Base-by-base conservation (phyloP, 2,329 filamentous ascomycete genomes). In the Curvularia eragrostidis region DNA sequence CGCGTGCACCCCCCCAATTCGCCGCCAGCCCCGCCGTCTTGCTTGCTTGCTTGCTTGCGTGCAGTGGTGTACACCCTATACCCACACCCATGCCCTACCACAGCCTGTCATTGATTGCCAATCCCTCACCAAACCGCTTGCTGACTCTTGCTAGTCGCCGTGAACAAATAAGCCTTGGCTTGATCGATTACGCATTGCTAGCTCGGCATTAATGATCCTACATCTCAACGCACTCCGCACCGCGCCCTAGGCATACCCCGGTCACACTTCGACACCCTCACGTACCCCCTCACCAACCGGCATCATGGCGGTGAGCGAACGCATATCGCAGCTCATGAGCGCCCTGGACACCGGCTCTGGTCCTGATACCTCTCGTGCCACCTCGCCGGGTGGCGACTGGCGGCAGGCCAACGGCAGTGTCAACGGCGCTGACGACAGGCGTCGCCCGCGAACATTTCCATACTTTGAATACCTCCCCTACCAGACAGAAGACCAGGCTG, bases 381-480 rank as follows among this genome's bases (percentile, higher is more conserved):
- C 93, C 42, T 94, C 93, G 1, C 93, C 93, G 3, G 92, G 91
- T 61, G 83, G 78, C 84, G 67, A 85, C 84, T 65, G 85, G 82
- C 68, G 78, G 79, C 80, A 81, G 65, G 70, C 79, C 58, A 84
- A 86, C 68, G 83, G 83, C 63, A 70, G 79, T 58, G 65, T 75
- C 46, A 75, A 77, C 58, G 77, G 78, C 56, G 77, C 80, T 50
- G 81, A 83, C 63, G 75, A 75, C 75, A 89, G 94, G 50, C 84
- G 82, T 63, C 81, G 87, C 63, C 91, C 92, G 34, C 88, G 95
- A 61, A 97, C 95, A 26, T 99, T 95, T 76, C 92, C 91, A 59
- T 99, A 99, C 82, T 92, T 93, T 76, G 85, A 88, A 66, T 90
- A 95, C 73, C 86, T 99, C 49, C 96, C 96, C 34, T 99, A 98